Evolutionary conservation across 306 rosid species (phyloP), one percentile per base, ranked within the genome.

Genomic region (Carpinus viminea): DNA sequence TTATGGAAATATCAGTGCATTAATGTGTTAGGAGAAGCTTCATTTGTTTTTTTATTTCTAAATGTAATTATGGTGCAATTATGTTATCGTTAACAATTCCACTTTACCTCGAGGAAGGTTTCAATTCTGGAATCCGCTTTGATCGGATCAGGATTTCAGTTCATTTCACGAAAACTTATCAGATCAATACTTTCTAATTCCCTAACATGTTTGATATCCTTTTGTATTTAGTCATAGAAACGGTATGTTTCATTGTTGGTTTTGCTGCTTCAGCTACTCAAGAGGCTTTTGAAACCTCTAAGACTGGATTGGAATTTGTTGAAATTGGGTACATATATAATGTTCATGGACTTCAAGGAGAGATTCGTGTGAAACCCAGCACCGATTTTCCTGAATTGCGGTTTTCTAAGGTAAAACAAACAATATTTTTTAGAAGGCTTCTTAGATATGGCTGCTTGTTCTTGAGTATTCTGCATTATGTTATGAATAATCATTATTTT

Each of bases 361-460:
- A 93, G 82, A 51, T 89, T 77, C 93, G 98, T 62, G 94, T 93
- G 55, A 93, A 87, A 13, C 84, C 96, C 8, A 79, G 52, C 84
- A 93, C 97, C 0, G 99, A 83, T 83, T 91, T 93, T 81, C 98
- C 99, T 81, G 92, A 91, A 83, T 75, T 95, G 72, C 90, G 97
- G 7, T 90, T 95, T 79, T 83, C 91, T 41, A 73, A 85, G 81
- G 98, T 94, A 88, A 55, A 70, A 71, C 52, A 48, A 55, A 64
- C n/a, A 4, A 56, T 43, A 26, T 54, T 70, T 20, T 80, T 59
- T 15, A 50, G 48, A 12, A 9, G 41, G 48, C 8, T 80, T 53
- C 54, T 13, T 46, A 28, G 38, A 52, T 62, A 10, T 31, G 20
- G 24, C 8, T 26, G 8, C 8, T 68, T 47, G 21, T 51, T 48